phyloP scores from a whole-genome alignment of 2,329 filamentous ascomycete genomes.

The Endothia cerciana region DNA sequence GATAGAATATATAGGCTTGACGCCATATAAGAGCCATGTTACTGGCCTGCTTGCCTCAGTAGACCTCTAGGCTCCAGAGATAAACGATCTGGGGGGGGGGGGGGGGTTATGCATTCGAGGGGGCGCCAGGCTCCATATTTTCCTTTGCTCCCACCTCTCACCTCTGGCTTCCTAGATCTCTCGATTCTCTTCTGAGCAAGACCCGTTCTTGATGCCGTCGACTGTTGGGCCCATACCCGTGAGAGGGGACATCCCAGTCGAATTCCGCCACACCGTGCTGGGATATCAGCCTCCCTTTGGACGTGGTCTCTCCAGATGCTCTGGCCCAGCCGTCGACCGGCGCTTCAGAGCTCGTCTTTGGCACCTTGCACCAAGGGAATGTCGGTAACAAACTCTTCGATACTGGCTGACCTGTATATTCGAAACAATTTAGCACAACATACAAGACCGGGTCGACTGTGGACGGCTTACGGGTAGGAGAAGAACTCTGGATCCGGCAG shows the following conservation, averaged over 20 bases:
- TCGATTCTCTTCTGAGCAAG: neutral
- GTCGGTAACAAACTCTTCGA: neutral
- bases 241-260: too few relatives aligned
- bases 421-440: neutral
- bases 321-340: too few relatives aligned
- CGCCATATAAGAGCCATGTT: neutral
- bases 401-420: neutral
- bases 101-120: too few relatives aligned
- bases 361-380: neutral
- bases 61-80: neutral
- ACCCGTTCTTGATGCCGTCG: too few relatives aligned
- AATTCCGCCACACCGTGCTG: neutral
- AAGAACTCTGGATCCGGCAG: slow-evolving; percentile 26
- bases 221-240: too few relatives aligned
- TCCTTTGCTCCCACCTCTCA: too few relatives aligned
- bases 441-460: neutral
- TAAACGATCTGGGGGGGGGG: neutral
- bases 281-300: neutral
- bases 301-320: too few relatives aligned
- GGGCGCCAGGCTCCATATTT: too few relatives aligned
- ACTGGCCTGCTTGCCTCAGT: neutral
- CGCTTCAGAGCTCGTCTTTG: neutral
- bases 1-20: neutral
- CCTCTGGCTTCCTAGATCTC: too few relatives aligned
- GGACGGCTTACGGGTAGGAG: slow-evolving; percentile 3